Evolutionary conservation across 2,329 filamentous ascomycete genomes (phyloP), one percentile per base, ranked within the genome.

Genomic region (Colletotrichum phormii): DNA sequence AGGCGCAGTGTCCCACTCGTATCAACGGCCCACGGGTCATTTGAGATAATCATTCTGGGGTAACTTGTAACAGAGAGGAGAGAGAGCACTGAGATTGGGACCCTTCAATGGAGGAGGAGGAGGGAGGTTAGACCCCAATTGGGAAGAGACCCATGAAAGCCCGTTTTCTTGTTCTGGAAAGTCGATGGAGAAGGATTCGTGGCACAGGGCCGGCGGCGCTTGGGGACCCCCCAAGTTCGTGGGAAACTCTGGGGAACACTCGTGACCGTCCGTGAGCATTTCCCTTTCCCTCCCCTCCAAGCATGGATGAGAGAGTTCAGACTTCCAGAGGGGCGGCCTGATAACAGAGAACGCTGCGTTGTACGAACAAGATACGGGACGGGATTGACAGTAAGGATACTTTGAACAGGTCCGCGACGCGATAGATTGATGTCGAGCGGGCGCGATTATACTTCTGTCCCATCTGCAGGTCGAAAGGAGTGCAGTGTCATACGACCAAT

Each of bases 401-500:
- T 29, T 31, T 64, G 57, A 57, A 60, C 42, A 29, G 64, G 64
- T 35, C 46, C n/a, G 31, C 33, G 63, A 57, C 64, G 69, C 64
- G 69, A 68, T 59, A 42, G n/a, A 26, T n/a, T n/a, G 57, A 24
- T 24, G 24, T 31, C 37, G 49, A 58, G 54, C 49, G 58, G 35
- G 18, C 24, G 6, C 49, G 35, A 58, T 67, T 67, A 71, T 35
- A 57, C 68, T 57, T 71, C 35, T 62, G 51, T 49, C 58, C 33
- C 53, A 51, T 55, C 66, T 75, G 73, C 71, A 74, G 73, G 64
- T 54, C 24, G 46, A 75, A 74, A 76, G 73, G 73, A 74, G 74
- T 74, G 71, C 73, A 75, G 62, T 8, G 53, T 54, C 49, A 37
- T 37, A 8, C 18, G 54, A 59, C 74, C 71, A 76, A 74, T 75